Base-by-base conservation (phyloP, 192 early-diverging fungal species). In the Backusella macrospora region DNA sequence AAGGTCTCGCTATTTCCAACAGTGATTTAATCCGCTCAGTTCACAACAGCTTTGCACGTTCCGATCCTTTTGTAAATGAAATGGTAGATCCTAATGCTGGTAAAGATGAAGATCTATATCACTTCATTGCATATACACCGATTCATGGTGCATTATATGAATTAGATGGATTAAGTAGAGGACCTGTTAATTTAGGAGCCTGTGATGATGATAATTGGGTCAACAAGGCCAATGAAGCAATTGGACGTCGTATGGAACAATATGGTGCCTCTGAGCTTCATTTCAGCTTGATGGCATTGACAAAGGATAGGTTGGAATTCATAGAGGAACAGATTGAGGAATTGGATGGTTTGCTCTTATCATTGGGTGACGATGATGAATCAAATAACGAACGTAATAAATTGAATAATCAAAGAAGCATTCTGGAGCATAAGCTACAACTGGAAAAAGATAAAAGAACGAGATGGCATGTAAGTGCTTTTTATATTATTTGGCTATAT, bases 281-380 rank as follows among this genome's bases (percentile, higher is more conserved):
- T 42, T 95, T 93, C 67, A 95, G 91, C 68, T 74, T 95, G 72
- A 90, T 95, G 91, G 92, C 93, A 0, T 82, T 95, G 6, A 90
- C 90, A 9, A 84, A 87, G 48, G 89, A 90, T 73, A 87, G 88
- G 34, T 82, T 86, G 46, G 87, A 88, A 52, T 76, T 83, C 8
- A 82, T 87, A 64, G 69, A 81, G 34, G 79, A 90, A 23, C 82
- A 86, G 49, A 80, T 92, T 13, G 75, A 84, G 14, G 80, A 83
- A 62, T n/a, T 73, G 4, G 80, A 80, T n/a, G 80, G 69, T 10
- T 67, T 81, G 0, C 76, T 73, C 12, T 40, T 82, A 49, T 82
- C 80, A 5, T 45, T 81, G 8, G 44, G 78, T 29, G 85, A 83
- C 2, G 13, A 23, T 12, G 52, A 34, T 34, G 81, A 80, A 45